A percentile compares a stretch with the other conserved stretches of the same genome.
These are phyloP conservation scores for Termitomyces sp. DNA, from an alignment of 768 basidiomycete species.

Conservation along the genomic window DNA sequence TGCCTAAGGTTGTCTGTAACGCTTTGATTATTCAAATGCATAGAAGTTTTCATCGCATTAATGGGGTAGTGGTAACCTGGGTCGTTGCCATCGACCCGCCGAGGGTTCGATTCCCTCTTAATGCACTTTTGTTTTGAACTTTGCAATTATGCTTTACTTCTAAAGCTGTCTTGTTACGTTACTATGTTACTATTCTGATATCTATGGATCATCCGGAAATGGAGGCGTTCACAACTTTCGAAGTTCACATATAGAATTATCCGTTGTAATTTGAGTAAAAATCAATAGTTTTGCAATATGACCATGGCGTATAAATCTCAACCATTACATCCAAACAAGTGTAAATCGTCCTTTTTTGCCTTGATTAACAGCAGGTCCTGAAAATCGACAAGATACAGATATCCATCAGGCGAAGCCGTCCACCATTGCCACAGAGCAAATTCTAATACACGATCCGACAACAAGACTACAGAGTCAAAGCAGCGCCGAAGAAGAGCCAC, in stretches of 20 bases:
- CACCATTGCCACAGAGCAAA: background rate
- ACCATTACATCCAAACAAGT: background rate
- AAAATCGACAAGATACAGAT: background rate
- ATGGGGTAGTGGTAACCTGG: too few relatives aligned
- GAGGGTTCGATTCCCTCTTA: slow-evolving; percentile 7
- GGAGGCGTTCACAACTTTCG: too few relatives aligned
- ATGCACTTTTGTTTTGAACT: background rate
- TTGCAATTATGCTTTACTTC: background rate
- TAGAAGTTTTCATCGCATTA: slow-evolving; percentile 33
- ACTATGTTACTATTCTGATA: too few relatives aligned
- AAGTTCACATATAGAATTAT: too few relatives aligned
- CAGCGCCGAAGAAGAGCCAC: background rate
- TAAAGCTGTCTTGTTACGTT: background rate
- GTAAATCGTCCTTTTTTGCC: background rate
- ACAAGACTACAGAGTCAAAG: background rate
- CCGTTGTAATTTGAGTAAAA: background rate
- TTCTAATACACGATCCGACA: background rate
- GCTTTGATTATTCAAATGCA: background rate
- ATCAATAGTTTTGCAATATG: background rate
- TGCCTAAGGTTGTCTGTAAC: background rate
- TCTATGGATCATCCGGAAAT: too few relatives aligned
- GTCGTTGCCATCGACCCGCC: slow-evolving; percentile 43
- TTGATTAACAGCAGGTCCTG: background rate
- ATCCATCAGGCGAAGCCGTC: background rate
- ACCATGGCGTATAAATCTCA: too few relatives aligned